Evolutionary conservation across 345 rosid species (phyloP).

Genomic region (Pistacia integerrima): DNA sequence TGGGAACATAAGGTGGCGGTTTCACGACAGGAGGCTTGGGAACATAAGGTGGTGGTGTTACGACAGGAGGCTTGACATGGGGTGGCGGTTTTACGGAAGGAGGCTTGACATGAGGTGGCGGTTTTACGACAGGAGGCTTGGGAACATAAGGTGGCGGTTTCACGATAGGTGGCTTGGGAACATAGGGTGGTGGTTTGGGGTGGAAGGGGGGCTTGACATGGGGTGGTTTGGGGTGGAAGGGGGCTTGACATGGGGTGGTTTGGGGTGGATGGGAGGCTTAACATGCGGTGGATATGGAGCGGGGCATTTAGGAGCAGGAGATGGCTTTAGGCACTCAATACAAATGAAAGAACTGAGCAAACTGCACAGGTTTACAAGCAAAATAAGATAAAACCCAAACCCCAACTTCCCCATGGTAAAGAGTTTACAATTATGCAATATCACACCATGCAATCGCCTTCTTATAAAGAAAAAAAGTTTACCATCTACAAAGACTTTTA

Average conservation of each 20-base stretch:
- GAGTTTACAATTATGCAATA: too few relatives aligned
- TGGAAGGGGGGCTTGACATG: conserved; percentile 18
- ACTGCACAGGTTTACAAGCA: not conserved
- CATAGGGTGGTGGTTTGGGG: conserved; percentile 1
- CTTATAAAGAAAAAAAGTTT: too few relatives aligned
- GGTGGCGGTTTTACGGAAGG: conserved; percentile 32
- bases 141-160: too few relatives aligned
- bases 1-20: too few relatives aligned
- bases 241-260: conserved; percentile 7
- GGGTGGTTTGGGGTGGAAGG: conserved; percentile 3
- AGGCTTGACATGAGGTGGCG: too few relatives aligned
- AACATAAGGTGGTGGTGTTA: too few relatives aligned
- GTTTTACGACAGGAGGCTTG: too few relatives aligned
- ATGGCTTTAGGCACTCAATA: not conserved
- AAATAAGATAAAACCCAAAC: not conserved
- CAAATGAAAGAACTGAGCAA: not conserved
- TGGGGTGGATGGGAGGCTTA: not conserved
- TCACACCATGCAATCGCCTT: too few relatives aligned
- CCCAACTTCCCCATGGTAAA: not conserved
- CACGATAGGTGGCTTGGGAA: conserved; percentile 26
- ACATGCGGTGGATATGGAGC: not conserved
- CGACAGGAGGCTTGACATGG: too few relatives aligned
- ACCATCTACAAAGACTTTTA: too few relatives aligned
- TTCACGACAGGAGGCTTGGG: too few relatives aligned
- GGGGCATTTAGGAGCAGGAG: not conserved